Evolutionary conservation across 2,329 filamentous ascomycete species (phyloP), one percentile per base, ranked within the genome.

Genomic region (Cladosporium austrohemisphaericum): DNA sequence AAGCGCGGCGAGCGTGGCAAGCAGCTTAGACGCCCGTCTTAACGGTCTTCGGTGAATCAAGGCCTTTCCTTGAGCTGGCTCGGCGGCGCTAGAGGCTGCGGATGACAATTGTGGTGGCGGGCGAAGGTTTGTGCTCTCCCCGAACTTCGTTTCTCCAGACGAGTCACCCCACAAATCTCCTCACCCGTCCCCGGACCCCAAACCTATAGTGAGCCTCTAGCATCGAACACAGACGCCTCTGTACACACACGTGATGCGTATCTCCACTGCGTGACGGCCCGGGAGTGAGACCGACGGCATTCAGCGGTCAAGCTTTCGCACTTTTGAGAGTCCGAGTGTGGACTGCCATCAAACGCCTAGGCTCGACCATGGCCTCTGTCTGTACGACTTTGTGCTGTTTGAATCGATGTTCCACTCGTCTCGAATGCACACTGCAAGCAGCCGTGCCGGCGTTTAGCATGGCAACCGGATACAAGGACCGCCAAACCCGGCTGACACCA

Each of bases 401-500:
- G n/a, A 23, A 19, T 4, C 13, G 11, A 26, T 16, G 4, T 16
- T 36, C 22, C 20, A 38, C 20, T 5, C 23, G 14, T 9, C 5
- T 16, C 6, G 14, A 16, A 10, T 18, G 22, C 22, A 40, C 36
- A 32, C 26, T 6, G 19, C 14, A 31, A 25, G 11, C 37, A 41
- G 29, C 23, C 13, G 37, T 3, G 28, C 37, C 23, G 23, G n/a
- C 23, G 13, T 14, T n/a, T 18, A 11, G 19, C 6, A 20, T 20
- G 35, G n/a, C n/a, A n/a, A n/a, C 23, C 41, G 41, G 29, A 18
- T 22, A 20, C 22, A 19, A 32, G 41, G 41, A 44, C 41, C 28
- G 41, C 28, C 13, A n/a, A 23, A 31, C 23, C 41, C 41, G 41
- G 41, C 41, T 33, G 28, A 32, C 28, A 28, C 41, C 28, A 44